Base-by-base conservation (phyloP, 192 early-diverging fungal species). In the Rhizoclosmatium globosum region DNA sequence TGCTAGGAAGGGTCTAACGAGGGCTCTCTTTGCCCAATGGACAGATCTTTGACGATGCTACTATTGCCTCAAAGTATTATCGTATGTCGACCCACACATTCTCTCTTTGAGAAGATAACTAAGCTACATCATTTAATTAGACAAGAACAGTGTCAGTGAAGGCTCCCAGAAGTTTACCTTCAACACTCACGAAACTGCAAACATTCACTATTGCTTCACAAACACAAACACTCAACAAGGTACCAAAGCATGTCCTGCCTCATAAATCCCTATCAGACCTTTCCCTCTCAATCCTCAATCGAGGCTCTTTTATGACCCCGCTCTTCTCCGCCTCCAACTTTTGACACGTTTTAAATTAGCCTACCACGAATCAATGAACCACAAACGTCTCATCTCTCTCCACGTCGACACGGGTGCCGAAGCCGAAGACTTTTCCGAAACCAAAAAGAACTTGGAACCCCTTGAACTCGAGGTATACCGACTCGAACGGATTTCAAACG, bases 391-490 rank as follows among this genome's bases (percentile, higher is more conserved):
- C 13, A 85, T 98, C 77, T 89, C 93, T 75, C 81, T 98, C 38
- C 92, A 92, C 65, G 89, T 96, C 66, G 92, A 94, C 48, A 91
- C 95, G 45, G 95, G 95, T 45, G 94, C 95, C 21, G 93, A 95
- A 81, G 92, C 95, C 23, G 87, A 92, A 67, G 96, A 96, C 71
- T 89, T 89, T 68, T 75, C 83, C 57, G 90, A 90, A 74, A 87
- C 90, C 68, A 84, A 92, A 42, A 93, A 97, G 82, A 94, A 96
- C 81, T 83, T 98, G 23, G 89, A 89, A 80, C 97, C 97, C 38
- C 84, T 96, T 80, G 97, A 98, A 82, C 70, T 93, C n/a, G 97
- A 97, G 85, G 81, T 98, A 38, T 86, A 92, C 62, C 89, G 93
- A 64, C 82, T 96, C 60, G 94, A 96, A 82, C 87, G 89, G 80